These are phyloP conservation scores for Megacollybia marginata DNA, from an alignment of 768 basidiomycete genomes.

Conservation along the genomic window DNA sequence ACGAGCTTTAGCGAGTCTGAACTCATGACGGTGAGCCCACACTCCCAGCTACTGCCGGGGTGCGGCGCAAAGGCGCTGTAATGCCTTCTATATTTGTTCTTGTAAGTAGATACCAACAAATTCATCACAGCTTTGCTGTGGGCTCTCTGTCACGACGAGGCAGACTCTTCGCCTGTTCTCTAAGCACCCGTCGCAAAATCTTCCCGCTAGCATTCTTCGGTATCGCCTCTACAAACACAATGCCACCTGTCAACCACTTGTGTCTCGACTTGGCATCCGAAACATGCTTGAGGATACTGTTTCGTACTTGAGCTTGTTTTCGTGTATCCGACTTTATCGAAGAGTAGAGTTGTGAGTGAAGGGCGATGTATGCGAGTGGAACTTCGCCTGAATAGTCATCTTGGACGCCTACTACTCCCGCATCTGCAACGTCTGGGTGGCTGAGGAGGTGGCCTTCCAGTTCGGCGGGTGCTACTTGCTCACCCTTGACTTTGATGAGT, in stretches of 20 bases:
- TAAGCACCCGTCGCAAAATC: slow-evolving; percentile 10
- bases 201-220: slow-evolving; percentile 41
- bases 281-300: slow-evolving; percentile 22
- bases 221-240: slow-evolving; percentile 33
- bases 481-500: slow-evolving; percentile 37
- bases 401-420: slow-evolving; percentile 19
- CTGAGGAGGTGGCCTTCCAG: slow-evolving; percentile 19
- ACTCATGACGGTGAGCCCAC: too few species aligned
- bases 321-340: too few species aligned
- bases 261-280: slow-evolving; percentile 30
- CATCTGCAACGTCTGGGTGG: slow-evolving; percentile 18
- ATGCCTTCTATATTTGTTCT: too few species aligned
- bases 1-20: too few species aligned
- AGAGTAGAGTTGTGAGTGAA: slow-evolving; percentile 6
- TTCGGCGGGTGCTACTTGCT: slow-evolving; percentile 24
- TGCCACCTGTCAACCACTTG: slow-evolving; percentile 35
- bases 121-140: too few species aligned
- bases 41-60: too few species aligned
- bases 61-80: too few species aligned
- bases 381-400: slow-evolving; percentile 23
- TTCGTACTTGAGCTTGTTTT: too few species aligned
- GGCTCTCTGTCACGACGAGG: too few species aligned
- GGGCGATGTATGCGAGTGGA: slow-evolving; percentile 27
- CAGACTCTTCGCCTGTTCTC: too few species aligned
- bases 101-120: too few species aligned